phyloP scores from a whole-genome alignment of 768 basidiomycete species.

The Lentinula lateritia region DNA sequence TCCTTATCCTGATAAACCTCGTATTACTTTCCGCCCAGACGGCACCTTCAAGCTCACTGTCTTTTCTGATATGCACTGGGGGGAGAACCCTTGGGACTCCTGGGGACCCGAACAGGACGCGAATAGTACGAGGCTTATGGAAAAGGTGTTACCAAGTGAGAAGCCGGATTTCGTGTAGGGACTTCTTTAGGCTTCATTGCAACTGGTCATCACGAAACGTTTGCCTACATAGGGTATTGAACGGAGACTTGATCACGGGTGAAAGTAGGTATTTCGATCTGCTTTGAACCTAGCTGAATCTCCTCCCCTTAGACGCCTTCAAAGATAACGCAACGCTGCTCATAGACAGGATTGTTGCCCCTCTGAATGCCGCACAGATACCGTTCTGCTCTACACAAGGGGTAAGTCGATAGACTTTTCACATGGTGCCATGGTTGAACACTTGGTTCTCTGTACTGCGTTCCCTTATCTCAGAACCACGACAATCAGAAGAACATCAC shows the following conservation, averaged over 20 bases:
- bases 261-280: constrained; percentile 36
- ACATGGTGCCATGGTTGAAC: neutral
- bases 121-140: constrained; percentile 58
- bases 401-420: constrained; percentile 30
- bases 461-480: constrained; percentile 49
- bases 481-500: constrained; percentile 72
- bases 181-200: neutral
- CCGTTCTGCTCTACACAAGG: constrained; percentile 70
- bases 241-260: constrained; percentile 72
- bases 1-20: constrained; percentile 41
- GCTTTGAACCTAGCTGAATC: constrained; percentile 9
- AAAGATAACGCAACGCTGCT: constrained; percentile 60
- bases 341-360: constrained; percentile 59
- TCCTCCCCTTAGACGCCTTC: constrained; percentile 45
- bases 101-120: constrained; percentile 67
- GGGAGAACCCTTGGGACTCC: constrained; percentile 66
- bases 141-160: constrained; percentile 48
- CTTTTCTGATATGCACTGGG: constrained; percentile 73
- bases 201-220: neutral
- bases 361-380: constrained; percentile 48
- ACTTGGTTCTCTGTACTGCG: neutral
- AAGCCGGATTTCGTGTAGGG: constrained; percentile 65
- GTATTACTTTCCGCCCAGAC: constrained; percentile 49
- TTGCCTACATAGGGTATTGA: constrained; percentile 44
- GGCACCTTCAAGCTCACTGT: constrained; percentile 69